Evolutionary conservation across 306 rosid species (phyloP), one percentile per base, ranked within the genome.

Genomic region (Vigna nakashimae): DNA sequence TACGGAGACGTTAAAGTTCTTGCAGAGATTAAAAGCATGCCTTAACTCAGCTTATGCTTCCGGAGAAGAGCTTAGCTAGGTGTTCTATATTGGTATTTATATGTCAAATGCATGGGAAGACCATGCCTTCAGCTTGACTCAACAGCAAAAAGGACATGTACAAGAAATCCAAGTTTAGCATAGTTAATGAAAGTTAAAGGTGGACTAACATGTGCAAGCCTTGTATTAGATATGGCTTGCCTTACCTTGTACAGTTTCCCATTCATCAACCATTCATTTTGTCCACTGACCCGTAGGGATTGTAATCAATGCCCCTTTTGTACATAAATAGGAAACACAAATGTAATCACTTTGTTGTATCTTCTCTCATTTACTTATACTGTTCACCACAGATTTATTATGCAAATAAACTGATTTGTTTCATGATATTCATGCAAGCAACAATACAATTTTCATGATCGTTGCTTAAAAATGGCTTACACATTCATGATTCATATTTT

Each of bases 1-100:
- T 76, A 85, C 89, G 1, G 90, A 88, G 90, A 89, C 85, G 74
- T 82, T 92, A 71, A 84, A 89, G 77, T 89, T 95, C 83, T 87
- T 95, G 86, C 86, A 69, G 83, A 92, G 91, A 85, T 71, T 92
- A 82, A 89, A 87, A 85, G 78, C 83, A 43, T 87, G 71, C 18
- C 67, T 80, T 73, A 58, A 65, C 75, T 73, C 40, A 67, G 70
- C 69, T 50, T 43, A 20, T 77, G 66, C 49, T 66, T 72, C 53
- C 9, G 57, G n/a, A 42, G 30, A 66, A 69, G 65, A 66, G 42
- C 14, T 46, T 55, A 84, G 80, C 76, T 73, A 77, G 80, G 79
- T 46, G 46, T 73, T 75, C 67, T 9, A 14, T n/a, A 11, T n/a
- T 34, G 65, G 48, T 28, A 66, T 49, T 60, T 59, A 20, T 51